These are phyloP conservation scores for Candida tropicalis DNA, from an alignment of 1,139 yeast species.

Conservation along the genomic window DNA sequence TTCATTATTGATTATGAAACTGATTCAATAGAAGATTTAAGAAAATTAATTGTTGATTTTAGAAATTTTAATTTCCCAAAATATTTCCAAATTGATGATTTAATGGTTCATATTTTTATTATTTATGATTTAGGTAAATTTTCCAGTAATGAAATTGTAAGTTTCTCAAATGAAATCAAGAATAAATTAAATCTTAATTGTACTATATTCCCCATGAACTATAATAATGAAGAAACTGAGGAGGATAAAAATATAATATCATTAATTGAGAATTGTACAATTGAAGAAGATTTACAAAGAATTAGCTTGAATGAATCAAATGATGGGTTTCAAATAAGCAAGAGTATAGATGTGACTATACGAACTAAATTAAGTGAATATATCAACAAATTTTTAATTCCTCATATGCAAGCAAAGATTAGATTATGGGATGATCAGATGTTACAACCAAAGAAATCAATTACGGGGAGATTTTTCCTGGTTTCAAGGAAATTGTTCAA, in stretches of 20 bases:
- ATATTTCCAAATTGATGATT: slow-evolving; percentile 60
- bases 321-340: slow-evolving; percentile 30
- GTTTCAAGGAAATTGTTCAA: slow-evolving; percentile 63
- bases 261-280: slow-evolving; percentile 45
- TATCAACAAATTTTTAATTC: slow-evolving; percentile 60
- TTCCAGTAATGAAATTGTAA: slow-evolving; percentile 26
- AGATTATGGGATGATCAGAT: slow-evolving; percentile 78
- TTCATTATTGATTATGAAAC: slow-evolving; percentile 57
- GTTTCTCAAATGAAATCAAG: slow-evolving; percentile 36
- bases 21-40: slow-evolving; percentile 53
- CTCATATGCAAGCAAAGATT: slow-evolving; percentile 78
- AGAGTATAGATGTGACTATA: slow-evolving; percentile 42
- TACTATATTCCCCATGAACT: slow-evolving; percentile 31
- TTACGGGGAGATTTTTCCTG: slow-evolving; percentile 73
- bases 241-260: slow-evolving; percentile 22
- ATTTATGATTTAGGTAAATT: slow-evolving; percentile 32
- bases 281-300: slow-evolving; percentile 56
- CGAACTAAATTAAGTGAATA: slow-evolving; percentile 52
- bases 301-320: slow-evolving; percentile 29
- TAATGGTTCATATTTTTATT: slow-evolving; percentile 50
- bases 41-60: slow-evolving; percentile 43
- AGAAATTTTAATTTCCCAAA: slow-evolving; percentile 53
- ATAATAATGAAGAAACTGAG: slow-evolving; percentile 9
- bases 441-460: slow-evolving; percentile 68
- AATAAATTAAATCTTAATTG: slow-evolving; percentile 29